Evolutionary conservation across 768 basidiomycete genomes (phyloP).

Genomic region (Hebeloma cylindrosporum): DNA sequence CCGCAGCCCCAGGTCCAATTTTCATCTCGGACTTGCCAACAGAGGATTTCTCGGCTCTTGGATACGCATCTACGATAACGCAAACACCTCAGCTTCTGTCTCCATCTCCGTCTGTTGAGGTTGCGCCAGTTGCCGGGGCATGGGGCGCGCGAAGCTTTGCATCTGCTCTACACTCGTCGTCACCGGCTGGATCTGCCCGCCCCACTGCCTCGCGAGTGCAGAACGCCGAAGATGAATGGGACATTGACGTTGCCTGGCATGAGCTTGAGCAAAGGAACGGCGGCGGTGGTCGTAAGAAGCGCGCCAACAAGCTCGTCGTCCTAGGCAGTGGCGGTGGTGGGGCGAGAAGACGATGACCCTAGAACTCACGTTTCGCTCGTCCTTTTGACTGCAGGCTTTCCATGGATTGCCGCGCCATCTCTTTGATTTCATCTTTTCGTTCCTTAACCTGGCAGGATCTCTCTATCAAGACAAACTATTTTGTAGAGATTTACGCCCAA

Average conservation of each 20-base stretch:
- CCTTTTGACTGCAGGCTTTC: too few relatives aligned
- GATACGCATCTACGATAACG: constrained; percentile 3
- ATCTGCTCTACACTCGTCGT: constrained; percentile 63
- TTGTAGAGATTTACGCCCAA: constrained; percentile 4
- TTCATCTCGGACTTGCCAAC: constrained; percentile 24
- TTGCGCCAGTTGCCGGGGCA: constrained; percentile 42
- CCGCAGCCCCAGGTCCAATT: constrained; percentile 16
- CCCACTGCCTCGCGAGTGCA: constrained; percentile 27
- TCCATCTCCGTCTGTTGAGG: constrained; percentile 4
- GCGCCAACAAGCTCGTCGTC: constrained; percentile 65
- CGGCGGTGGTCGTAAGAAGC: constrained; percentile 57
- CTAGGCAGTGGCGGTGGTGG: constrained; percentile 65
- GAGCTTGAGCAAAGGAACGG: constrained; percentile 64
- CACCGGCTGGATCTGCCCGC: constrained; percentile 29
- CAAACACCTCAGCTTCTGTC: not conserved
- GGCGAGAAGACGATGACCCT: constrained; percentile 48
- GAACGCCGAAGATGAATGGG: constrained; percentile 64
- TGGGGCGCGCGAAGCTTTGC: constrained; percentile 87
- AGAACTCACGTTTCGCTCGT: not conserved
- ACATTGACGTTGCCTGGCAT: constrained; percentile 77
- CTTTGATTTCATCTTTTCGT: not conserved
- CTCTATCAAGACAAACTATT: not conserved
- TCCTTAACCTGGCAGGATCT: not conserved
- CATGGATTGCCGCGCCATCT: not conserved
- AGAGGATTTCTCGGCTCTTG: constrained; percentile 23